Evolutionary conservation across 208 protist species (phyloP).

Genomic region (Leishmania arabica): DNA sequence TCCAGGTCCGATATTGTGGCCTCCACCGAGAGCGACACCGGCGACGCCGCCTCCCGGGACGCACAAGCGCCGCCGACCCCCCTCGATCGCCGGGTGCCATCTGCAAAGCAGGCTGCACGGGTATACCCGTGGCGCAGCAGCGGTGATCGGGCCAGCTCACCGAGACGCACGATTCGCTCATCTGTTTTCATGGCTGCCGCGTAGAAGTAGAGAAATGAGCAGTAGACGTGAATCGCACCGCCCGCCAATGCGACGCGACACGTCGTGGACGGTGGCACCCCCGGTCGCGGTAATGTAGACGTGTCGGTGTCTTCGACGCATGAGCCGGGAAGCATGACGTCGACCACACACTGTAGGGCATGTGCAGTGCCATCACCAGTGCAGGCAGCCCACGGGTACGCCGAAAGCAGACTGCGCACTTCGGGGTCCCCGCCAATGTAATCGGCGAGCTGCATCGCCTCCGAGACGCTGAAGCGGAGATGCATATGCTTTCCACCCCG

Average conservation of each 20-base stretch:
- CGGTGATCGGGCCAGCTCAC: conserved; percentile 14
- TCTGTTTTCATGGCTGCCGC: neutral
- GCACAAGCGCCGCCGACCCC: neutral
- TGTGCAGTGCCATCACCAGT: neutral
- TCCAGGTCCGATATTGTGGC: conserved; percentile 15
- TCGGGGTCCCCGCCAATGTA: conserved; percentile 26
- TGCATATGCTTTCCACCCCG: neutral
- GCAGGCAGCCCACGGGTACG: conserved; percentile 11
- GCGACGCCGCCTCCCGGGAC: neutral
- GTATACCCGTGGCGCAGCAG: conserved; percentile 27
- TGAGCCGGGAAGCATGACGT: conserved; percentile 6
- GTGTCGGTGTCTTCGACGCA: neutral
- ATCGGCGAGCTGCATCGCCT: conserved; percentile 23
- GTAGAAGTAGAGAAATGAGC: conserved; percentile 28
- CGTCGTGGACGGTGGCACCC: neutral
- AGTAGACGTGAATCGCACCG: conserved; percentile 31
- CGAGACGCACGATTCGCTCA: conserved; percentile 13
- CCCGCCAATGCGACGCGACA: conserved; percentile 12
- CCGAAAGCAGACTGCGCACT: conserved; percentile 14
- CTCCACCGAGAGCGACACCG: conserved; percentile 1
- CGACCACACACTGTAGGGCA: conserved; percentile 10
- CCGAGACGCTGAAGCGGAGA: conserved; percentile 7
- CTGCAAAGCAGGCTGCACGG: neutral
- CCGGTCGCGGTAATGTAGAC: neutral
- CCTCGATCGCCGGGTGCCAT: neutral